These are phyloP conservation scores for Vickermania ingenoplastis DNA, from an alignment of 208 protist species.

Conservation along the genomic window DNA sequence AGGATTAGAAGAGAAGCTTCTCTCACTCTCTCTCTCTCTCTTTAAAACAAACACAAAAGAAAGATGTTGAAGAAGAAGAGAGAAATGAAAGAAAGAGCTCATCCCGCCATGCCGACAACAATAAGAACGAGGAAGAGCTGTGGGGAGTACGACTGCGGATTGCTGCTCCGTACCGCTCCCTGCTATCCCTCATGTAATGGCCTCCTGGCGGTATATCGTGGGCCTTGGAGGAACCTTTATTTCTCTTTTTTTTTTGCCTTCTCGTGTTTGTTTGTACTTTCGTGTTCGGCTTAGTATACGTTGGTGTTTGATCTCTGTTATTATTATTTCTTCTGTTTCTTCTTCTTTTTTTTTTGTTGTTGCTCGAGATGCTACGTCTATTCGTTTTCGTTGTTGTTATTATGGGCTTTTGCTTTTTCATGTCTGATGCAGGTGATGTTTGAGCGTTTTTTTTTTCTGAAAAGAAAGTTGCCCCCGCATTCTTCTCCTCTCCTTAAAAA, in stretches of 20 bases:
- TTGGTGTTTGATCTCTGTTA: not conserved
- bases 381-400: slow-evolving; percentile 15
- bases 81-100: not conserved
- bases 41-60: slow-evolving; percentile 2
- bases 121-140: not conserved
- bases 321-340: not conserved
- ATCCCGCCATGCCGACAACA: not conserved
- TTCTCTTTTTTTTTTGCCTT: no score
- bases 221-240: no score
- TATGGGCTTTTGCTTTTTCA: slow-evolving; percentile 2
- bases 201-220: no score
- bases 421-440: no score
- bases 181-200: no score
- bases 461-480: no score
- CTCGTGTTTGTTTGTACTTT: no score
- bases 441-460: no score
- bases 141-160: no score
- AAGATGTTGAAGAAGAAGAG: slow-evolving; percentile 3
- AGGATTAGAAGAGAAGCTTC: slow-evolving; percentile 6
- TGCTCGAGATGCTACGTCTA: not conserved
- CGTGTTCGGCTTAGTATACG: no score
- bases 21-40: not conserved
- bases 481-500: no score
- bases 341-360: slow-evolving; percentile 22
- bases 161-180: no score